Evolutionary conservation across 352 stramenopile species (phyloP).

Genomic region (Thraustochytrium striatum): DNA sequence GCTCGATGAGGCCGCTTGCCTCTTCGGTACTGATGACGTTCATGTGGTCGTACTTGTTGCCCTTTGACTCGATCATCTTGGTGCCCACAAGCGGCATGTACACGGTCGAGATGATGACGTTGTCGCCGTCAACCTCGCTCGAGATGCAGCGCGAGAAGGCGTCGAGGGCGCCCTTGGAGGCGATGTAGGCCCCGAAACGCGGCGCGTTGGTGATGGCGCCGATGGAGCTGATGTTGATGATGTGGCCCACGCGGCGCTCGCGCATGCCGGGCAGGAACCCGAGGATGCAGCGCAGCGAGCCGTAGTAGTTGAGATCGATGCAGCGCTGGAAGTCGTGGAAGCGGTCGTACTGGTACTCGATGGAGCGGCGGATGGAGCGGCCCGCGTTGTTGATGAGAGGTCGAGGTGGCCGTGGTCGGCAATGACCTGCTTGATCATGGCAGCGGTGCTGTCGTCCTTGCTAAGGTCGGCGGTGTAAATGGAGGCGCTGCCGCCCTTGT

Average conservation of each 20-base stretch:
- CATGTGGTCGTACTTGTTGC: constrained; percentile 27
- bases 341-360: constrained; percentile 18
- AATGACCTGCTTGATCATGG: constrained; percentile 1
- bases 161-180: not conserved
- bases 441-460: not conserved
- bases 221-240: constrained; percentile 31
- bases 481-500: not conserved
- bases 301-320: constrained; percentile 32
- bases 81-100: constrained; percentile 25
- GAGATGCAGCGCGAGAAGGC: constrained; percentile 9
- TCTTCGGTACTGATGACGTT: not conserved
- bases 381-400: constrained; percentile 27
- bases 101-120: constrained; percentile 6
- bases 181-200: constrained; percentile 6
- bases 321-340: constrained; percentile 32
- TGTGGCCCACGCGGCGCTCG: not conserved
- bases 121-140: constrained; percentile 6
- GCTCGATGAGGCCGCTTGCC: constrained; percentile 10
- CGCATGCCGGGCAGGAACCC: constrained; percentile 14
- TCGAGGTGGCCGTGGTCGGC: not conserved
- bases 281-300: constrained; percentile 5
- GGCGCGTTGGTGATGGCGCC: not conserved
- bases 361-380: constrained; percentile 14
- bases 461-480: constrained; percentile 4
- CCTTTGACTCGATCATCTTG: not conserved